Evolutionary conservation across 768 basidiomycete species (phyloP), one percentile per base, ranked within the genome.

Genomic region (Lentinula detonsa): DNA sequence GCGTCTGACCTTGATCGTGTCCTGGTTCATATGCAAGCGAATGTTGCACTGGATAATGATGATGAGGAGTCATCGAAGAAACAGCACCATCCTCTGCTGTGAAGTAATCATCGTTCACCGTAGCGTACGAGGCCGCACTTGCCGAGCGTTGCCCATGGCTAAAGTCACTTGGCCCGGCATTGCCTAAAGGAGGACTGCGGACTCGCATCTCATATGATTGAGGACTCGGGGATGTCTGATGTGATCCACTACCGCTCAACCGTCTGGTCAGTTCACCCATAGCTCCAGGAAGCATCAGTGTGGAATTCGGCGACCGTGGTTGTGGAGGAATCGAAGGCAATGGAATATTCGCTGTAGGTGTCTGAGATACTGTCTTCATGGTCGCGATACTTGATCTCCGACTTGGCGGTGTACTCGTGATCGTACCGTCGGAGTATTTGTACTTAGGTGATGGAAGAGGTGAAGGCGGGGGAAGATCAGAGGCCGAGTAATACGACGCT

Each of bases 401-500:
- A 65, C 71, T 78, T 35, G 76, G 78, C 37, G 78, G 77, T 33
- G 73, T 76, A 57, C 69, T 78, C 37, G 75, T 79, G 4, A 80
- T 67, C 62, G 82, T 80, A 6, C 81, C 82, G 39, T 74, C 67
- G 1, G 83, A 65, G 59, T 76, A 77, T 56, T 70, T 75, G 68
- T 81, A 82, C 60, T 76, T 70, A 4, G 85, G 74, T 34, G 78
- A 78, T 2, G 86, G 83, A 46, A 83, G 68, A 0, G 88, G 87
- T 4, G 88, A 88, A 11, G 85, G 78, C 4, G 76, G 67, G 1
- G 88, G 86, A 28, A 91, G 76, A 42, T 88, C 85, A 4, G 81
- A 87, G 5, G 77, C 81, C 18, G 89, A 88, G 69, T 91, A 91
- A 66, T 88, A 90, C 16, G 90, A 90, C 8, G 72, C 72, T 23